Conservation (phyloP, 805 yeast species). For the Kazachstania taianensis region DNA sequence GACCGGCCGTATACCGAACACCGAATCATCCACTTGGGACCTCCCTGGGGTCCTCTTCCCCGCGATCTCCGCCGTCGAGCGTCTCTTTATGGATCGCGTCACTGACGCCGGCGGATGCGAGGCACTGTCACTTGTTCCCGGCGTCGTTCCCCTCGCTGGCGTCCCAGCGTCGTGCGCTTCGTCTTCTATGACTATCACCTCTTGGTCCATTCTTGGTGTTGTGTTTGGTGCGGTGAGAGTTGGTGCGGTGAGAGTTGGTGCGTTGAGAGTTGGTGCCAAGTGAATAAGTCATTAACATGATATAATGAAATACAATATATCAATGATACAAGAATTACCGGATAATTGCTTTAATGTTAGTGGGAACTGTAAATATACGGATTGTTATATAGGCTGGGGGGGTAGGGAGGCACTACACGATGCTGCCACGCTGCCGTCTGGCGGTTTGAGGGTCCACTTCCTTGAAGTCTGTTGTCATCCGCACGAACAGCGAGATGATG, state of each 20-base stretch:
- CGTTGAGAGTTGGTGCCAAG: not conserved
- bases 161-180: too few species aligned
- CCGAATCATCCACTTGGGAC: not conserved
- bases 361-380: not conserved
- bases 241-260: too few species aligned
- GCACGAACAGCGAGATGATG: conserved; percentile 70
- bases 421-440: conserved; percentile 75
- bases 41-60: not conserved
- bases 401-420: conserved; percentile 5
- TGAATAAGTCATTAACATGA: not conserved
- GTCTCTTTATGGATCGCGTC: conserved; percentile 1
- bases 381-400: not conserved
- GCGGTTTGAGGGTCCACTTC: conserved; percentile 80
- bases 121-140: too few species aligned
- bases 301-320: not conserved
- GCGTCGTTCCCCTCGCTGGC: too few species aligned
- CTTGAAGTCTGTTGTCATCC: conserved; percentile 46
- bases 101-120: too few species aligned
- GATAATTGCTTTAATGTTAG: too few species aligned
- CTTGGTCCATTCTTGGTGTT: conserved; percentile 1
- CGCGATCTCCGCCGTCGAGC: conserved; percentile 1
- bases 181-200: conserved; percentile 2
- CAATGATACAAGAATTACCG: not conserved
- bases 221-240: too few species aligned
- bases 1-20: too few species aligned